Evolutionary conservation across 148 eudicot species (phyloP).

Genomic region (Oxyria digyna): DNA sequence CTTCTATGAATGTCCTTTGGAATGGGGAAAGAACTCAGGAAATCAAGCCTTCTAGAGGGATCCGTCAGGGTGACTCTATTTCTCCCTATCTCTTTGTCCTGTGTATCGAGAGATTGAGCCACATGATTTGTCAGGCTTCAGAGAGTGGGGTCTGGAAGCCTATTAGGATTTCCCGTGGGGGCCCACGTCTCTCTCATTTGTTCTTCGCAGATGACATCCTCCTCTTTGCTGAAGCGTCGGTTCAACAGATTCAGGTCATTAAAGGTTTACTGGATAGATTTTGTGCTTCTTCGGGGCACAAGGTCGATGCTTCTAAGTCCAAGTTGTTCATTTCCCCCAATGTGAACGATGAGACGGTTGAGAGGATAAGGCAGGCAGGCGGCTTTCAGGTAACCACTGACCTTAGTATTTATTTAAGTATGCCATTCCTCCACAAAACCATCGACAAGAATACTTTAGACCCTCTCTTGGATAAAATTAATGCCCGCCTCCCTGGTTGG

Average conservation of each 20-base stretch:
- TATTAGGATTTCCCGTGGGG: not conserved
- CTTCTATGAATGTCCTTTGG: no score
- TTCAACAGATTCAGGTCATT: not conserved
- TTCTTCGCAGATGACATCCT: not conserved
- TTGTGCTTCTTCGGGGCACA: not conserved
- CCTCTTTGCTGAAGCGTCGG: not conserved
- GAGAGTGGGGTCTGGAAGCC: not conserved
- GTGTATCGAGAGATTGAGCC: not conserved
- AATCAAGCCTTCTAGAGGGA: no score
- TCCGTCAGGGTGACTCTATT: not conserved
- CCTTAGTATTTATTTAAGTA: not conserved
- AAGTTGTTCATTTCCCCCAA: no score
- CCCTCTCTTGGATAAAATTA: not conserved
- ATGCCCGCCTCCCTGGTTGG: no score
- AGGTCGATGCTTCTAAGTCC: not conserved
- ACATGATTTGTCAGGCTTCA: no score
- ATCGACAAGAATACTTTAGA: not conserved
- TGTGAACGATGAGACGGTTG: not conserved
- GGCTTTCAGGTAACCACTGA: not conserved
- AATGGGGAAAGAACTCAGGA: no score
- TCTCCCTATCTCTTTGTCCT: not conserved
- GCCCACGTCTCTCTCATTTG: not conserved
- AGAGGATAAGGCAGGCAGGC: not conserved
- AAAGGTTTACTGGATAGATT: not conserved
- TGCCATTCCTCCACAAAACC: not conserved